A percentile compares a stretch with the other conserved stretches of the same genome.
Conservation (phyloP, 1,139 yeast genomes). For the Suhomyces yuchorum region DNA sequence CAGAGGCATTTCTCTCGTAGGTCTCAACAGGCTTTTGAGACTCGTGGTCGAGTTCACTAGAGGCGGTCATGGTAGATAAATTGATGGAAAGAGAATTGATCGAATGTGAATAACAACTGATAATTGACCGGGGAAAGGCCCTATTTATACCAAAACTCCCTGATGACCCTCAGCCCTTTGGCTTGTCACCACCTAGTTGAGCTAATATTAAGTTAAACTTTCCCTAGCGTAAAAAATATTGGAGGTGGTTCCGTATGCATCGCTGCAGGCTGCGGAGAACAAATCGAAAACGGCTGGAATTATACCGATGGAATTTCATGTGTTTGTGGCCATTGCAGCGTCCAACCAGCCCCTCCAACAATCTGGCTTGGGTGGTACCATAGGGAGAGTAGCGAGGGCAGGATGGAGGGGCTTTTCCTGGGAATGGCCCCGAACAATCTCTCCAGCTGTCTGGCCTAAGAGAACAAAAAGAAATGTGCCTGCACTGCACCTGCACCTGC, state of each 20-base stretch:
- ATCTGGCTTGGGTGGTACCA: not conserved
- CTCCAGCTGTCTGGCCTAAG: not conserved
- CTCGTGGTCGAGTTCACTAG: constrained; percentile 31
- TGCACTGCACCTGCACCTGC: not conserved
- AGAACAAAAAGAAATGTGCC: not conserved
- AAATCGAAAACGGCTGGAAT: constrained; percentile 1
- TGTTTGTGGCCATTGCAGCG: not conserved
- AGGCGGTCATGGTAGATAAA: constrained; percentile 15
- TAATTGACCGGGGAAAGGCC: not conserved
- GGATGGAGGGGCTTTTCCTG: not conserved
- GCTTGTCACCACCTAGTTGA: not conserved
- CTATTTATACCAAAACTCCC: not conserved
- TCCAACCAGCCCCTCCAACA: not conserved
- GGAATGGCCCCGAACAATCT: not conserved
- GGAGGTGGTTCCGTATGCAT: not conserved
- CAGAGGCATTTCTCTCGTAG: constrained; percentile 30
- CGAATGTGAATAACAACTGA: no score
- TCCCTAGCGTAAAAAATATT: constrained; percentile 1
- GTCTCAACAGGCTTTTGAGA: constrained; percentile 31
- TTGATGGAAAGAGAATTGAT: not conserved
- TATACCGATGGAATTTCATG: not conserved
- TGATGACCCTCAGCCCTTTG: not conserved
- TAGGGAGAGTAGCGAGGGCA: not conserved
- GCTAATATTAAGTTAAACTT: not conserved
- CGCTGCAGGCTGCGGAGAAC: constrained; percentile 8